These are phyloP conservation scores for Boletus rubroflammeus DNA, from an alignment of 768 basidiomycete species.

Conservation along the genomic window DNA sequence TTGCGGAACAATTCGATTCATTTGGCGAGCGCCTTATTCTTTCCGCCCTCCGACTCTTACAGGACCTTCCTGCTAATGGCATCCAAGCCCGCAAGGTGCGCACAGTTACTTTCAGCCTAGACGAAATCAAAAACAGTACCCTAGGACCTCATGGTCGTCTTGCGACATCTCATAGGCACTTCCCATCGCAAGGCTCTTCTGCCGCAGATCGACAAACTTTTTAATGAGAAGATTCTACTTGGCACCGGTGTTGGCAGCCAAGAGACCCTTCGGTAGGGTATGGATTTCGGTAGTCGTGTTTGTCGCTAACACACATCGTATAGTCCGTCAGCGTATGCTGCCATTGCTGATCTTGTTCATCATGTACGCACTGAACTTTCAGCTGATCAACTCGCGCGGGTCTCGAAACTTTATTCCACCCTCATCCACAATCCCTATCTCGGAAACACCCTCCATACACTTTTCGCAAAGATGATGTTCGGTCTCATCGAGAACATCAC, in stretches of 20 bases:
- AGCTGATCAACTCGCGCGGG: conserved; percentile 66
- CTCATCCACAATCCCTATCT: conserved; percentile 88
- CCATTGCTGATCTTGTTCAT: conserved; percentile 90
- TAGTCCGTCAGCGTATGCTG: conserved; percentile 79
- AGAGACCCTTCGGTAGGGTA: conserved; percentile 72
- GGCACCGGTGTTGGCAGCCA: conserved; percentile 80
- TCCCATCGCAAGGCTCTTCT: conserved; percentile 76
- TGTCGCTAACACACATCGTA: conserved; percentile 6
- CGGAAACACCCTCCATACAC: conserved; percentile 74
- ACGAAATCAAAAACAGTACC: neutral
- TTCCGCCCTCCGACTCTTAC: conserved; percentile 79
- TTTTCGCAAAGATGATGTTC: conserved; percentile 91
- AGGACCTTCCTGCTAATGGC: conserved; percentile 88
- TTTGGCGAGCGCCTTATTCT: conserved; percentile 81
- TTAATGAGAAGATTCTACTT: conserved; percentile 86
- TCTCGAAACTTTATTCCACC: conserved; percentile 82
- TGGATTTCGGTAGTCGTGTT: neutral
- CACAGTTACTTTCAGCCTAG: neutral
- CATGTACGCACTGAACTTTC: conserved; percentile 83
- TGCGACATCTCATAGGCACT: conserved; percentile 82
- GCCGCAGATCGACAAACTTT: conserved; percentile 80
- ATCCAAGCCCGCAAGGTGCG: conserved; percentile 76
- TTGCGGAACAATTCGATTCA: conserved; percentile 57
- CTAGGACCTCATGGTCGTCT: conserved; percentile 89
- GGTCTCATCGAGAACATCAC: conserved; percentile 82